Evolutionary conservation across 2,329 filamentous ascomycete species (phyloP), one percentile per base, ranked within the genome.

Genomic region (Niveomyces coronatus): DNA sequence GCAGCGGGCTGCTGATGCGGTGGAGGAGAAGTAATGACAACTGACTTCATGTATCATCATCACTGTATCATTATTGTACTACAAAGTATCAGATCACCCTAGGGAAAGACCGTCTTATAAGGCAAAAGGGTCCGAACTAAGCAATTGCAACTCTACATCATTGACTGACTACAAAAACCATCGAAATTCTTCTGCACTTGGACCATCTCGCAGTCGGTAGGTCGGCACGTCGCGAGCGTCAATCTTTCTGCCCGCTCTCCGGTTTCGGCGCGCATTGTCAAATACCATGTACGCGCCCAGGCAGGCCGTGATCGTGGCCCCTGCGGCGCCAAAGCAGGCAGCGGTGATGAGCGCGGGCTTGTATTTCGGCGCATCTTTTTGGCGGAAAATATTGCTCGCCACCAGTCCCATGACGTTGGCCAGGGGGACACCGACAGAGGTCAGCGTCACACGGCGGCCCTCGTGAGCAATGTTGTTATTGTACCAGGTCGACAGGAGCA

Each of bases 401-500:
- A 85, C 77, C 2, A 85, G 63, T 7, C 80, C 80, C 79, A 87
- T 87, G 24, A 86, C 54, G 46, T 88, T 88, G 4, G 82, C 83
- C 9, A 85, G 55, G 0, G 83, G 82, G 1, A 88, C 82, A 17
- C 78, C 80, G 14, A 87, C 70, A 19, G 75, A 79, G 0, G 82
- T 87, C 11, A 86, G 63, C 1, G 79, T 67, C 5, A 85, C 68
- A 32, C 83, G 77, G 26, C 77, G 74, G 41, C 79, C 79, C 57
- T 88, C 84, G 49, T 88, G 73, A 1, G 82, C 82, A 40, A 86
- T 73, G 53, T 89, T 89, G 64, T 88, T 88, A 61, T 85, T 88
- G 61, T 86, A 87, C 79, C 54, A 64, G 19, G 40, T 75, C 65
- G 47, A 76, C 62, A 79, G 64, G 10, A 88, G 64, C 8, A 87